Conservation (phyloP, 2,329 filamentous ascomycete species). For the Camptophora hylomeconis region DNA sequence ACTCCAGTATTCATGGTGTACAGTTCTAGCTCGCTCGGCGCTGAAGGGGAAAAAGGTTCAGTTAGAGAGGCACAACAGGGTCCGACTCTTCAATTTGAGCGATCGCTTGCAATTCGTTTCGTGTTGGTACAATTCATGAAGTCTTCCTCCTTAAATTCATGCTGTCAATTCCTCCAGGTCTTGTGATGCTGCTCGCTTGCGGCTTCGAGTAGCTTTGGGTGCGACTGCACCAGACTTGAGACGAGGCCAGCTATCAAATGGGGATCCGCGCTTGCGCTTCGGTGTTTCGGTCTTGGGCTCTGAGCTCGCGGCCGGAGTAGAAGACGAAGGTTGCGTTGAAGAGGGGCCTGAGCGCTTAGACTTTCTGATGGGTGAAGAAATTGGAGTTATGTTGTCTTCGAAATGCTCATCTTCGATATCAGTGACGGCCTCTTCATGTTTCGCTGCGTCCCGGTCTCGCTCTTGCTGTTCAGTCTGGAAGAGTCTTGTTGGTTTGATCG, state of each 20-base stretch:
- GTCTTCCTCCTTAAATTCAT: no score
- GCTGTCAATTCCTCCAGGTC: no score
- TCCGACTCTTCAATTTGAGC: no score
- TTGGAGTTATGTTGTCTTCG: conserved; percentile 4
- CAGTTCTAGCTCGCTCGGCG: no score
- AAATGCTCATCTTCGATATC: conserved; percentile 35
- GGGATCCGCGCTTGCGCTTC: conserved; percentile 11
- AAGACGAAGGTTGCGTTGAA: conserved; percentile 2
- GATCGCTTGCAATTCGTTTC: no score
- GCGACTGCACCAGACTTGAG: conserved; percentile 10
- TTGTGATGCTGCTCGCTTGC: conserved; percentile 14
- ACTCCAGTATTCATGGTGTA: no score
- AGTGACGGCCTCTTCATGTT: conserved; percentile 40
- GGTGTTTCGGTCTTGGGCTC: neutral
- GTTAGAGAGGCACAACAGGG: no score
- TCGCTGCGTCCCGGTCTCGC: conserved; percentile 24
- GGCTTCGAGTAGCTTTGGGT: conserved; percentile 6
- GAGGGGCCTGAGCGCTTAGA: conserved; percentile 9
- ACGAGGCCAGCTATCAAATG: conserved; percentile 18
- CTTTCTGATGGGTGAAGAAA: conserved; percentile 3
- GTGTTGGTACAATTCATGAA: no score
- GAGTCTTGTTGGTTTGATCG: conserved; percentile 47
- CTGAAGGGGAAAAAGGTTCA: no score
- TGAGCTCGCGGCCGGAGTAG: conserved; percentile 1
- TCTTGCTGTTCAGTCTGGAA: conserved; percentile 38